phyloP scores from a whole-genome alignment of 108 stramenopile genomes.

The Cylindrotheca closterium region DNA sequence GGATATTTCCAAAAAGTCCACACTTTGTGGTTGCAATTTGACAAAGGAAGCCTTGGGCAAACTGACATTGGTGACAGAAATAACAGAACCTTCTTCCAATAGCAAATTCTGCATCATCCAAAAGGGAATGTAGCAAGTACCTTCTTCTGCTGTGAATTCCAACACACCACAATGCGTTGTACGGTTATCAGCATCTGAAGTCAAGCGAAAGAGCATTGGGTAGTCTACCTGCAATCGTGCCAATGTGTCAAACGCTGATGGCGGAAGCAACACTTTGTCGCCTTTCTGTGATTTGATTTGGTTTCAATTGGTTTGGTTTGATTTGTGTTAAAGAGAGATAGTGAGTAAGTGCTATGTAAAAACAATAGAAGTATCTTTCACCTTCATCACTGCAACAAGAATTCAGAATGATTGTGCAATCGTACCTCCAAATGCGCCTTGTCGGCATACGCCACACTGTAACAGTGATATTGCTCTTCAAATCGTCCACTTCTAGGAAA shows the following conservation, averaged over 20 bases:
- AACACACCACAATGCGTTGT: slow-evolving; percentile 95
- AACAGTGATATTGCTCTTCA: slow-evolving; percentile 93
- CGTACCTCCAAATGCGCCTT: slow-evolving; percentile 87
- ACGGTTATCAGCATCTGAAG: slow-evolving; percentile 33
- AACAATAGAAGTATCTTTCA: background rate
- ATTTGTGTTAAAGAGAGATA: no score
- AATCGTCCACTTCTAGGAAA: slow-evolving; percentile 34
- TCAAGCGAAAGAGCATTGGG: slow-evolving; percentile 93
- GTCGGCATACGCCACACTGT: slow-evolving; percentile 85
- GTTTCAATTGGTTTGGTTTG: slow-evolving; percentile 3
- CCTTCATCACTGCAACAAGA: background rate
- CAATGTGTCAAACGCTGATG: slow-evolving; percentile 95
- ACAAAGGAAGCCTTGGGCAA: slow-evolving; percentile 95
- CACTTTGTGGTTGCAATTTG: slow-evolving; percentile 97
- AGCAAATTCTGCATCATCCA: slow-evolving; percentile 99
- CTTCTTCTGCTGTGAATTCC: slow-evolving; percentile 99
- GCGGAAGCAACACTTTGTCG: slow-evolving; percentile 98
- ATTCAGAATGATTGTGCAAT: background rate
- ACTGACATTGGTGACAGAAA: slow-evolving; percentile 94
- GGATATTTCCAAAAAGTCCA: slow-evolving; percentile 98
- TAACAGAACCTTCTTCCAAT: slow-evolving; percentile 86
- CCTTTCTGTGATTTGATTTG: slow-evolving; percentile 56
- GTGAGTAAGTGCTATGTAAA: background rate
- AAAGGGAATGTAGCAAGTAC: slow-evolving; percentile 96
- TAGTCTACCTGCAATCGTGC: slow-evolving; percentile 93